Evolutionary conservation across 805 yeast species (phyloP), one percentile per base, ranked within the genome.

Genomic region (Zygoascus bituminiphila): DNA sequence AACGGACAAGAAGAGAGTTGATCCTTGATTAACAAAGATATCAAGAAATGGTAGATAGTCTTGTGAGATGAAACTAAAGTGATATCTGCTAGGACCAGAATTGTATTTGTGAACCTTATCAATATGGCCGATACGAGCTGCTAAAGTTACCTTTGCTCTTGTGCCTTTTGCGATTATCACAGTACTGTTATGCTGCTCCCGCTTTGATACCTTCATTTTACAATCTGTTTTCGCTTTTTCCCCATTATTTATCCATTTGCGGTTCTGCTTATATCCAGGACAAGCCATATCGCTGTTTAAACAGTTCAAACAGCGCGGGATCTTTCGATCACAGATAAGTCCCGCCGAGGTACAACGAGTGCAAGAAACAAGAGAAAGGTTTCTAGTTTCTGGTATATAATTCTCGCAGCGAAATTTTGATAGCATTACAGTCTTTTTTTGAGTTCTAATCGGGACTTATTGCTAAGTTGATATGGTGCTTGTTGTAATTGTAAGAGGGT

Each of bases 261-360:
- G 23, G 10, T 39, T 21, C 42, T 39, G 42, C n/a, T 24, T 25
- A 10, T 39, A 39, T 4, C 42, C 42, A 17, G 42, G 23, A 39
- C 42, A 39, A 12, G 22, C 42, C 10, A 39, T 17, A 9, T 21
- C 22, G 4, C n/a, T 22, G 19, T 39, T 21, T 4, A 15, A 12
- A 9, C 42, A 39, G 15, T 21, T 39, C 8, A 20, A n/a, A 39
- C 42, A 39, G 17, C 42, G 24, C 9, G 42, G 42, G 6, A 19
- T 19, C 23, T 39, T 19, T n/a, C 42, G 19, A n/a, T 22, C 42
- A 8, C 42, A 39, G 10, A 17, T 5, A 8, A 22, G 10, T 10
- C 25, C 42, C 8, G 42, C 24, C 8, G 42, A 14, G 9, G 22
- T 15, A 10, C 42, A 39, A 10, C 20, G 24, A 8, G 42, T 17